Evolutionary conservation across 2,329 filamentous ascomycete genomes (phyloP), one percentile per base, ranked within the genome.

Genomic region (Colletotrichum chrysophilum): DNA sequence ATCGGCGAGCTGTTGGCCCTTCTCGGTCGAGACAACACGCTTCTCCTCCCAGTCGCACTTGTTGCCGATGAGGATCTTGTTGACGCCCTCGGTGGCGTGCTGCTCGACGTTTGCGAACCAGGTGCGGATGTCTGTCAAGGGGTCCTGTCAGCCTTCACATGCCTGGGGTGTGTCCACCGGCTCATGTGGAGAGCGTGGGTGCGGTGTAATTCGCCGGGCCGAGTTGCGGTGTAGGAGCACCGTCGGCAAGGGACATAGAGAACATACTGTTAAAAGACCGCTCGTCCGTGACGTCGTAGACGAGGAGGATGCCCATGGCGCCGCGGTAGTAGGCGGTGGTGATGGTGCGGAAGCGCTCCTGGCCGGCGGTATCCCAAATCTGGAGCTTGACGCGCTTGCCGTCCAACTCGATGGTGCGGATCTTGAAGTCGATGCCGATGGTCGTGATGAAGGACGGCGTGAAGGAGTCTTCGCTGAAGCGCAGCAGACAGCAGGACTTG

Each of bases 31-130:
- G 56, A 99, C 94, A 71, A 95, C 96, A 80, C 97, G 94, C 91
- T 98, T 98, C 88, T 99, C 97, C 87, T 98, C 97, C 97, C 97
- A 98, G 87, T 99, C 97, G 88, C 97, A 99, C 89, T 99, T 99
- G 91, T 99, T 99, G 85, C 97, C 97, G 80, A 99, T 98, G 79
- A 99, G 92, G 84, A 99, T 98, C 91, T 98, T 99, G 92, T 98
- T 98, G 84, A 99, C 97, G 82, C 97, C 97, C 88, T 98, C 97
- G 81, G 95, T 98, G 75, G 97, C 97, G 88, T 99, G 96, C 86
- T 98, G 96, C 86, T 98, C 96, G 80, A 98, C 96, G 87, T 99
- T 98, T 84, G 96, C 96, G 88, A 99, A 99, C 97, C 97, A 99
- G 79, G 97, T 98, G 83, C 96, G 94, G 86, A 99, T 99, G 88